Percentiles rank a stretch among this genome's conserved stretches.
Evolutionary conservation across 352 stramenopile species (phyloP).

Genomic region (Halophytophthora batemanensis): DNA sequence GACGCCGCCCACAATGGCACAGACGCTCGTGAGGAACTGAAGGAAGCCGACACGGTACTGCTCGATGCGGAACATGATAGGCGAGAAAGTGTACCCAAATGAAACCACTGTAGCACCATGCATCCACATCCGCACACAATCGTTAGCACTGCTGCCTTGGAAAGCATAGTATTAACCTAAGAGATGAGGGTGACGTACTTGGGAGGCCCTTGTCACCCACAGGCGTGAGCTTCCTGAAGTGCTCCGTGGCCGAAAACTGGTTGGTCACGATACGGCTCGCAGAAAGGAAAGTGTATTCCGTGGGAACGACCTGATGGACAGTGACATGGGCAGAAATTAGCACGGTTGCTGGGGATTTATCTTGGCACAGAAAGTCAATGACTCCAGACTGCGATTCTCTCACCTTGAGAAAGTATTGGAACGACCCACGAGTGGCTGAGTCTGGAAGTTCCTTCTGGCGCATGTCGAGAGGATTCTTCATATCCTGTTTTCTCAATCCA

Average conservation of each 20-base stretch:
- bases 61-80: conserved; percentile 95
- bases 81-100: conserved; percentile 96
- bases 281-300: conserved; percentile 90
- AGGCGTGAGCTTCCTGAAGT: conserved; percentile 87
- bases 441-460: conserved; percentile 54
- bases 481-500: conserved; percentile 56
- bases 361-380: not conserved
- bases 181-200: conserved; percentile 39
- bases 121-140: too few species aligned
- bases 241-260: conserved; percentile 98
- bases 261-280: conserved; percentile 90
- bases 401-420: conserved; percentile 86
- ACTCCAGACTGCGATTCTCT: not conserved
- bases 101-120: conserved; percentile 87
- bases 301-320: conserved; percentile 91
- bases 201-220: conserved; percentile 84
- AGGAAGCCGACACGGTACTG: conserved; percentile 88
- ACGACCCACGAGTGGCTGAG: conserved; percentile 53
- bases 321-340: not conserved
- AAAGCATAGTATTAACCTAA: conserved; percentile 1
- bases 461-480: conserved; percentile 80
- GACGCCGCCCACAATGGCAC: conserved; percentile 90
- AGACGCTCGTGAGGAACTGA: conserved; percentile 91
- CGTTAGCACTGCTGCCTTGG: too few species aligned
- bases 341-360: not conserved